Conservation (phyloP, 2,329 filamentous ascomycete species). For the Fusarium sororula region DNA sequence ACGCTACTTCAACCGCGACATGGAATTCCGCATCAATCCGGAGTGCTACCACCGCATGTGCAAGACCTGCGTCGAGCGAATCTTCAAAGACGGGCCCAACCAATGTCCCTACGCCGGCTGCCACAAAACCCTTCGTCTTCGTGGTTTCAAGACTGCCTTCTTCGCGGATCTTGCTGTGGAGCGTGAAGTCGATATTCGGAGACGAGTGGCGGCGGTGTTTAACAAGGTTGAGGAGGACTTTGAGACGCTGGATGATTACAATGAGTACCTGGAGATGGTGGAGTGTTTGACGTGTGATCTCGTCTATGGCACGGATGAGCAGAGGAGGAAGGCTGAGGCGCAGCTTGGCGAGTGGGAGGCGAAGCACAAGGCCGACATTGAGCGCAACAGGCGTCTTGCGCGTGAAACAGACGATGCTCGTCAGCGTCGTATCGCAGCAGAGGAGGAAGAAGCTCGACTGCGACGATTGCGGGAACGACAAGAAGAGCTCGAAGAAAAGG, state of each 20-base stretch:
- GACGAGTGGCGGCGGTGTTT: slow-evolving; percentile 80
- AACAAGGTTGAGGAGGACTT: slow-evolving; percentile 94
- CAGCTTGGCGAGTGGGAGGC: slow-evolving; percentile 71
- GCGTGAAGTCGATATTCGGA: slow-evolving; percentile 91
- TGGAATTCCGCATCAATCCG: slow-evolving; percentile 95
- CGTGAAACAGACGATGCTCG: slow-evolving; percentile 64
- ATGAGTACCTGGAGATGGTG: slow-evolving; percentile 93
- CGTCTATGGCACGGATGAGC: slow-evolving; percentile 74
- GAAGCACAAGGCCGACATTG: slow-evolving; percentile 74
- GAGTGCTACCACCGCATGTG: slow-evolving; percentile 99
- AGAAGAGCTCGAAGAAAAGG: slow-evolving; percentile 77
- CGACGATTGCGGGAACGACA: slow-evolving; percentile 69
- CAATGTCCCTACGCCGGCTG: slow-evolving; percentile 93
- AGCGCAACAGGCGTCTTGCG: slow-evolving; percentile 66
- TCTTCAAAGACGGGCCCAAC: slow-evolving; percentile 91
- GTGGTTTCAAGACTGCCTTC: slow-evolving; percentile 85
- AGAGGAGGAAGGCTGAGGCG: slow-evolving; percentile 59
- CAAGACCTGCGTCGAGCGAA: slow-evolving; percentile 91
- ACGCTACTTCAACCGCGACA: slow-evolving; percentile 92
- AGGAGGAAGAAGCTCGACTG: slow-evolving; percentile 70
- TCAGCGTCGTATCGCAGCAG: slow-evolving; percentile 66
- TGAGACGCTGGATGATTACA: slow-evolving; percentile 82
- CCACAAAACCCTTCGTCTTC: slow-evolving; percentile 83
- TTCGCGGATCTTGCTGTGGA: slow-evolving; percentile 90
- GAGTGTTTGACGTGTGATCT: slow-evolving; percentile 92